Evolutionary conservation across 2,329 filamentous ascomycete species (phyloP), one percentile per base, ranked within the genome.

Genomic region (Exophiala spinifera): DNA sequence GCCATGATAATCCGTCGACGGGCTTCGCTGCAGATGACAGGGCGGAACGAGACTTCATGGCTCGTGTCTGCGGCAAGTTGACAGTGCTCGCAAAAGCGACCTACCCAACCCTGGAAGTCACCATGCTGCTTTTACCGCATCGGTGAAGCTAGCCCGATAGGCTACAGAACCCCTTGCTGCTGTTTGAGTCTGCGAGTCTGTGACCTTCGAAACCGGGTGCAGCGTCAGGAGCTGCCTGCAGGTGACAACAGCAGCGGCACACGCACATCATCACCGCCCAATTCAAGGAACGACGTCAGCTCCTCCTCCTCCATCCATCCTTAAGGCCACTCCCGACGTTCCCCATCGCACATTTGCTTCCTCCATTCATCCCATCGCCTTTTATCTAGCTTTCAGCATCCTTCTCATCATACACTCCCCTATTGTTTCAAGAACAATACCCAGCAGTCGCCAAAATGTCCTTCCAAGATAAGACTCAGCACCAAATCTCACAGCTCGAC

Each of bases 381-480:
- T 39, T 39, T 31, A 31, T 31, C 11, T 5, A 25, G 42, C 15
- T 51, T 34, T 28, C 37, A 45, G 13, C 19, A 25, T 13, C 17
- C 23, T 28, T 33, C 33, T 39, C 21, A 17, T 10, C 33, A 28
- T 49, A 1, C 10, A 46, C 8, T 3, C 28, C 47, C 8, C 36
- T 20, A 25, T 42, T 40, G 33, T 39, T 17, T 5, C 36, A 7
- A 15, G 23, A 33, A 36, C n/a, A 23, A 45, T 19, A 31, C 44
- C 57, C 21, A 3, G 37, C 4, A 23, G 19, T 49, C 37, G 8
- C 51, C 57, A 62, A 42, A 37, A 64, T 64, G 62, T 63, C 78
- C 69, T 78, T 84, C 74, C 81, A 84, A 71, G 81, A 84, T 66
- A 77, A 78, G 71, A 79, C 80, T 65, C 80, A 84, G 73, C 78